Conservation (phyloP, 371 early-diverging fungal genomes). For the Syncephalis plumigaleata region DNA sequence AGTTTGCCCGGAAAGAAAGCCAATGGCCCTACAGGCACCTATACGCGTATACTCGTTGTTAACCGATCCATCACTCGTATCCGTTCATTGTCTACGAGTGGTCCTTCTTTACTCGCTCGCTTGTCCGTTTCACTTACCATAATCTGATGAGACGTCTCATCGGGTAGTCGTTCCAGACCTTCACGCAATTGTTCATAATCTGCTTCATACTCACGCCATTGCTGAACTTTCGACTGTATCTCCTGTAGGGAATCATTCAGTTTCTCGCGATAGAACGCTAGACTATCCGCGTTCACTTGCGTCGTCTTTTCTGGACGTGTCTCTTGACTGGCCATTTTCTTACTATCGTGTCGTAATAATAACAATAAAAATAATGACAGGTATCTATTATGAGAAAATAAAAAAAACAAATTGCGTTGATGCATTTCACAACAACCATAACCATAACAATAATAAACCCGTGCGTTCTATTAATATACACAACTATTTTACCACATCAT, state of each 20-base stretch:
- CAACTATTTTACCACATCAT: no score
- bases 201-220: slow-evolving; percentile 23
- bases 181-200: slow-evolving; percentile 35
- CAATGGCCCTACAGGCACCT: slow-evolving; percentile 63
- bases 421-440: no score
- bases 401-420: no score
- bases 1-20: slow-evolving; percentile 83
- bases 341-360: no score
- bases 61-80: neutral
- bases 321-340: neutral
- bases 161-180: slow-evolving; percentile 26
- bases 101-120: no score
- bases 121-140: slow-evolving; percentile 24
- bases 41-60: neutral
- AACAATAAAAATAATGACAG: no score
- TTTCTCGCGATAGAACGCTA: neutral
- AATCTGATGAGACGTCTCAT: slow-evolving; percentile 23
- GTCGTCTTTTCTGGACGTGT: neutral
- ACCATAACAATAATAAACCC: no score
- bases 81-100: no score
- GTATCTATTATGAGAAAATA: no score
- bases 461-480: no score
- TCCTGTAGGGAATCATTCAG: neutral
- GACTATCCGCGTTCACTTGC: neutral
- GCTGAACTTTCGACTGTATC: slow-evolving; percentile 7